These are phyloP conservation scores for Fraxinus excelsior DNA, from an alignment of 257 asterid genomes.

Conservation along the genomic window DNA sequence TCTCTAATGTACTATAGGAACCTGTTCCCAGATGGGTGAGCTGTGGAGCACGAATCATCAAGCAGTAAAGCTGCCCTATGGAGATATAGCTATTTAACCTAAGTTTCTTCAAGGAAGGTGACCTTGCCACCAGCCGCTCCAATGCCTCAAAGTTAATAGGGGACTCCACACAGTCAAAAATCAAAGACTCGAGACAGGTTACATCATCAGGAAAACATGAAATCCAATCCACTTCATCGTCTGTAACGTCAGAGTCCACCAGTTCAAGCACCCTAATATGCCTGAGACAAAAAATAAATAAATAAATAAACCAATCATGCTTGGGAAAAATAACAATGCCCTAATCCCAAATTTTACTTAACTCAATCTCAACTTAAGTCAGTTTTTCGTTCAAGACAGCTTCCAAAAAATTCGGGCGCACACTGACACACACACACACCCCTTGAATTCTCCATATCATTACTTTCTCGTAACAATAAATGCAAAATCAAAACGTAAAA, in stretches of 20 bases:
- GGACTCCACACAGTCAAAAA: slow-evolving; percentile 49
- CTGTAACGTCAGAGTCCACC: slow-evolving; percentile 43
- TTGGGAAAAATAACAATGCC: background rate
- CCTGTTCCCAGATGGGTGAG: slow-evolving; percentile 58
- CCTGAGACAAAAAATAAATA: slow-evolving; percentile 34
- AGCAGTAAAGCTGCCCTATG: slow-evolving; percentile 38
- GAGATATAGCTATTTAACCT: slow-evolving; percentile 40
- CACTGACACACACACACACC: background rate
- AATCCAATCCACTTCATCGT: slow-evolving; percentile 58
- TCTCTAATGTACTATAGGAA: slow-evolving; percentile 34
- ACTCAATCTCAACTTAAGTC: background rate
- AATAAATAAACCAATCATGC: background rate
- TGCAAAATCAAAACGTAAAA: background rate
- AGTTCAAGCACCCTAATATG: slow-evolving; percentile 51
- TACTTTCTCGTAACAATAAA: background rate
- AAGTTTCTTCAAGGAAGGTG: slow-evolving; percentile 49
- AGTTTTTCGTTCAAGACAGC: background rate
- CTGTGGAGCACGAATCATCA: slow-evolving; percentile 60
- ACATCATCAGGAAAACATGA: slow-evolving; percentile 46
- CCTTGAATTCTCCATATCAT: background rate
- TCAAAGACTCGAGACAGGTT: slow-evolving; percentile 47
- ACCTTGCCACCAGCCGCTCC: slow-evolving; percentile 48
- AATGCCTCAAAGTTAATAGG: slow-evolving; percentile 48
- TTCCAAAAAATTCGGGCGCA: background rate
- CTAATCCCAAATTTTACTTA: background rate